Base-by-base conservation (phyloP, 352 stramenopile species). In the Globisporangium radiosum region DNA sequence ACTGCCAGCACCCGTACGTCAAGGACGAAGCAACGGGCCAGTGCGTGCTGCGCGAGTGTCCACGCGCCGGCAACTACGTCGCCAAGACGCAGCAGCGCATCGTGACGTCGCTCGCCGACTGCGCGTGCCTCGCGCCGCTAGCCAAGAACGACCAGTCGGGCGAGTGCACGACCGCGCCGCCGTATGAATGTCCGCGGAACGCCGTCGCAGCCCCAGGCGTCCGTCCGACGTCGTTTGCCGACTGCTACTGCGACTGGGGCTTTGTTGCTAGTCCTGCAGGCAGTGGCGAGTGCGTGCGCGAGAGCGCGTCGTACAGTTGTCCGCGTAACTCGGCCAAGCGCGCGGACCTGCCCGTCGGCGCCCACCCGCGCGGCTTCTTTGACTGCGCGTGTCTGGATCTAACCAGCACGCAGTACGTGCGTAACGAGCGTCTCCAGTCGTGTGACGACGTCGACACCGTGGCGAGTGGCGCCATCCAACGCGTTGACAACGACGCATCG, bases 11-110 rank as follows among this genome's bases (percentile, higher is more conserved):
- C 7, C 85, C 85, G 39, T 94, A 94, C 69, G 73, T 71, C 44
- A 92, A 90, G 47, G 74, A 91, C 42, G 60, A 74, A 5, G 64
- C 64, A 17, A 85, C 75, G 2, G 75, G 76, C 7, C 64, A 74
- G 51, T 92, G 85, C 54, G 36, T 69, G 36, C 57, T 94, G 19
- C 67, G 56, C 0, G 72, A 70, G 43, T 94, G 85, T 40, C 85
- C 82, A 2, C 73, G 85, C 42, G 81, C 82, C 2, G 85, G 82
- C 37, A 91, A 94, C 69, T 94, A 94, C 59, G 68, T 89, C 50
- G 68, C 71, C 40, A 85, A 81, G 36, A 19, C n/a, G 13, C 54
- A 36, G n/a, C 56, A 59, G 6, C 47, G 38, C 7, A 10, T 43
- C 2, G 75, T 93, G 1, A 64, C 47, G 0, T 92, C 85, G 17